phyloP scores from a whole-genome alignment of 1,139 yeast genomes.

The Saccharomycopsis phalli region DNA sequence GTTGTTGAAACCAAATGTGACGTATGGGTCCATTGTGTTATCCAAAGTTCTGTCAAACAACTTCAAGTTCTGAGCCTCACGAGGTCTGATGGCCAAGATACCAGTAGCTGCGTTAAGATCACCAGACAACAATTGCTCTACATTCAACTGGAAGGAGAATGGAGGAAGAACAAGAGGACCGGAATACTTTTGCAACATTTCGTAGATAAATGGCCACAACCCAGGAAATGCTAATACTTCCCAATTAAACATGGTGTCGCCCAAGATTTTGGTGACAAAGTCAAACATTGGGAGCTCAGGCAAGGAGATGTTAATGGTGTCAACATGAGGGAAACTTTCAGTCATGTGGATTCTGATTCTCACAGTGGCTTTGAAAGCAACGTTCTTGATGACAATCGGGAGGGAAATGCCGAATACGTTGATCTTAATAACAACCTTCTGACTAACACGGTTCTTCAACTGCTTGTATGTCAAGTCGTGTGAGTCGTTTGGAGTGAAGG shows the following conservation, averaged over 20 bases:
- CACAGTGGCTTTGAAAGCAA: constrained; percentile 56
- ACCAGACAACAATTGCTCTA: constrained; percentile 86
- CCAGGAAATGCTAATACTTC: constrained; percentile 87
- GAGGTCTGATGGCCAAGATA: constrained; percentile 61
- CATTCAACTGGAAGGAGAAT: constrained; percentile 81
- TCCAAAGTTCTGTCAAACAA: constrained; percentile 58
- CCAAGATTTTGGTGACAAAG: constrained; percentile 60
- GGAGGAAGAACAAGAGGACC: constrained; percentile 88
- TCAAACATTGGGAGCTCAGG: constrained; percentile 84
- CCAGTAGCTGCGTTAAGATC: constrained; percentile 78
- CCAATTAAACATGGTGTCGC: constrained; percentile 77
- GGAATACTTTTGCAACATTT: constrained; percentile 73
- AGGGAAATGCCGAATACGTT: constrained; percentile 57
- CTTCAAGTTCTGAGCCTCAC: constrained; percentile 58
- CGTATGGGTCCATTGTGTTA: constrained; percentile 83
- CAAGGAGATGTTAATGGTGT: constrained; percentile 77
- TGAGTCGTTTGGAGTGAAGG: constrained; percentile 83
- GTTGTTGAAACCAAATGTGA: constrained; percentile 57
- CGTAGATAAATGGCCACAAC: constrained; percentile 66
- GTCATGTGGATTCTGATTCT: constrained; percentile 84
- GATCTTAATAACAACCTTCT: constrained; percentile 62
- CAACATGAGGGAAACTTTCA: constrained; percentile 84
- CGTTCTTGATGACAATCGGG: constrained; percentile 54
- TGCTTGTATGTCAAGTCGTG: constrained; percentile 82
- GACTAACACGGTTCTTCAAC: constrained; percentile 73